Evolutionary conservation across 495 filamentous ascomycete species (phyloP).

Genomic region (Aspergillus coremiiformis): DNA sequence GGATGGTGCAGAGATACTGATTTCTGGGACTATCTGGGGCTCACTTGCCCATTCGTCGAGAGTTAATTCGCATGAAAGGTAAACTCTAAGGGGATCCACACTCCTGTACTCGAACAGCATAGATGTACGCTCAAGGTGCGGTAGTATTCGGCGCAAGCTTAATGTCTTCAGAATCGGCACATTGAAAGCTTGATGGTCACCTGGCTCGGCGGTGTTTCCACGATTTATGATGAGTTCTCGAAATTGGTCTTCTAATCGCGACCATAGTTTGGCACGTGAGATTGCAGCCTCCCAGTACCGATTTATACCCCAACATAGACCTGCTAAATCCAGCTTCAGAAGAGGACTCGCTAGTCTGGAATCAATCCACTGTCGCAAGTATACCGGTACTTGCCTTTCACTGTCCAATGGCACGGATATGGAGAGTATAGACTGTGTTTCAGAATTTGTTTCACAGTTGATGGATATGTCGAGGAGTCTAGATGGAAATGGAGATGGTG

Average conservation of each 20-base stretch:
- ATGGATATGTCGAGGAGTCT: constrained; percentile 30
- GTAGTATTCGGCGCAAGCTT: constrained; percentile 26
- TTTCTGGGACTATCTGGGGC: constrained; percentile 29
- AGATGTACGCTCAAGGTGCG: constrained; percentile 34
- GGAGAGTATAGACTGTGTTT: constrained; percentile 30
- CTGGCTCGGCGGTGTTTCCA: background rate
- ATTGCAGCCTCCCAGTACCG: constrained; percentile 38
- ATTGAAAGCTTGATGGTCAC: background rate
- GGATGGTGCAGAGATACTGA: constrained; percentile 25
- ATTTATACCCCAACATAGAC: constrained; percentile 39
- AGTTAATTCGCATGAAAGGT: constrained; percentile 28
- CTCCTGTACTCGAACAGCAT: constrained; percentile 30
- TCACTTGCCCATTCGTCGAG: constrained; percentile 39
- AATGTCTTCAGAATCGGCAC: constrained; percentile 13
- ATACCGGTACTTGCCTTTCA: constrained; percentile 22
- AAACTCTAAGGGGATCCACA: constrained; percentile 12
- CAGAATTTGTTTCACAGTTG: constrained; percentile 34
- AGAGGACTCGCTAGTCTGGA: constrained; percentile 30
- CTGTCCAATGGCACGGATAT: constrained; percentile 24
- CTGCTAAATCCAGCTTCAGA: constrained; percentile 34
- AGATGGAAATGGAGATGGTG: constrained; percentile 33
- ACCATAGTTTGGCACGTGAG: constrained; percentile 34
- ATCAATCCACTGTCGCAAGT: constrained; percentile 37
- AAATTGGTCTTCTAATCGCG: constrained; percentile 25
- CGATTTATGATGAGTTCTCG: background rate